Evolutionary conservation across 306 rosid genomes (phyloP).

Genomic region (Dicorynia guianensis): DNA sequence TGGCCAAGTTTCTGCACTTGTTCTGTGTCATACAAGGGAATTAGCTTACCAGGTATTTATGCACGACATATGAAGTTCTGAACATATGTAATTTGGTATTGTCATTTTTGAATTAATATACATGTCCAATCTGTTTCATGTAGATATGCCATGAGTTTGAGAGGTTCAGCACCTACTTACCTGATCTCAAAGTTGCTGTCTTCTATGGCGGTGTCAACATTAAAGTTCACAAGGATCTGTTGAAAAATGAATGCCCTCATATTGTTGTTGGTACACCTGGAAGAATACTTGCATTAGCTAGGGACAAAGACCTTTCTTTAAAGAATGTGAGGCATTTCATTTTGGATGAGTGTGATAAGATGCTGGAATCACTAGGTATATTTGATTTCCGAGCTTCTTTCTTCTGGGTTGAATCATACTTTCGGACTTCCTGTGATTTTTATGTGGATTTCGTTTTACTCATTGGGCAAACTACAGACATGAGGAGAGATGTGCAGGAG

Average conservation of each 20-base stretch:
- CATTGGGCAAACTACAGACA: conserved; percentile 53
- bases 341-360: conserved; percentile 80
- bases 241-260: conserved; percentile 83
- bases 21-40: conserved; percentile 81
- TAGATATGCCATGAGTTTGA: conserved; percentile 82
- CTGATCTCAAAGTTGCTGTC: conserved; percentile 82
- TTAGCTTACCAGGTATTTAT: conserved; percentile 71
- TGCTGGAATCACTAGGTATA: conserved; percentile 84
- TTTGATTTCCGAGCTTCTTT: neutral
- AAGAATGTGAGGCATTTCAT: conserved; percentile 82
- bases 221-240: conserved; percentile 74
- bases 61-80: neutral
- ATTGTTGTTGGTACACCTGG: conserved; percentile 91
- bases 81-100: neutral
- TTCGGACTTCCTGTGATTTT: neutral
- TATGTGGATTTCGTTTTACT: neutral
- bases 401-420: neutral
- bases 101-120: neutral
- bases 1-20: conserved; percentile 81
- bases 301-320: conserved; percentile 76
- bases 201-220: conserved; percentile 79
- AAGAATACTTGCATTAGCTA: conserved; percentile 66
- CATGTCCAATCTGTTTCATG: neutral
- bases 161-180: conserved; percentile 79
- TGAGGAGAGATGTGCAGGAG: conserved; percentile 85